Base-by-base conservation (phyloP, 768 basidiomycete species). In the Panaeolus cyanescens region DNA sequence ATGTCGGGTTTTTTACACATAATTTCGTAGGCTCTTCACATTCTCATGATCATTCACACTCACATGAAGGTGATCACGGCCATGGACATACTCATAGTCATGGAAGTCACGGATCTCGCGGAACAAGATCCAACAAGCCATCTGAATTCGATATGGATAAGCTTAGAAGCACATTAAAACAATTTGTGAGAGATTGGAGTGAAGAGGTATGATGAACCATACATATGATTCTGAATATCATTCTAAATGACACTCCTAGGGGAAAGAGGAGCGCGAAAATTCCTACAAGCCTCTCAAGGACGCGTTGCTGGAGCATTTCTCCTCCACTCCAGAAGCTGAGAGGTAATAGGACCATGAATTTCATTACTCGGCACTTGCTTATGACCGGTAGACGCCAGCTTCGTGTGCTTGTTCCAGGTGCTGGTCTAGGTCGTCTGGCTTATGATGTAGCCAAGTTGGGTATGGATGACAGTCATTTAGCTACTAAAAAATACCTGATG, bases 111-210 rank as follows among this genome's bases (percentile, higher is more conserved):
- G 58, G 37, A 2, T 66, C 54, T 20, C 63, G 62, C 50, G 65
- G 33, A 45, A 71, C 61, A 53, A 68, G 74, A 40, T 73, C 71
- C 54, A 82, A 81, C 65, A 80, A 76, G 60, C 83, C 87, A 0
- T 86, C 83, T 0, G 91, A 93, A 34, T 84, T 84, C 62, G 91
- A 94, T 66, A 90, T 92, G 87, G 94, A 97, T 71, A 96, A 96
- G 70, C 78, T 99, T 37, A 79, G 95, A 60, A 95, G 93, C 68
- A 96, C 95, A 0, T 74, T 98, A 36, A 93, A 96, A 69, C 95
- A 96, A 67, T 90, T 96, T 56, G 95, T 95, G 9, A 83, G 95
- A 12, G 95, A 99, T 70, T 99, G 96, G 95, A 92, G 91, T 62
- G 83, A 80, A 64, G 90, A 93, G 79, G 93, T 94, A 66, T 4